phyloP scores from a whole-genome alignment of 306 rosid species.

The Cicer arietinum region DNA sequence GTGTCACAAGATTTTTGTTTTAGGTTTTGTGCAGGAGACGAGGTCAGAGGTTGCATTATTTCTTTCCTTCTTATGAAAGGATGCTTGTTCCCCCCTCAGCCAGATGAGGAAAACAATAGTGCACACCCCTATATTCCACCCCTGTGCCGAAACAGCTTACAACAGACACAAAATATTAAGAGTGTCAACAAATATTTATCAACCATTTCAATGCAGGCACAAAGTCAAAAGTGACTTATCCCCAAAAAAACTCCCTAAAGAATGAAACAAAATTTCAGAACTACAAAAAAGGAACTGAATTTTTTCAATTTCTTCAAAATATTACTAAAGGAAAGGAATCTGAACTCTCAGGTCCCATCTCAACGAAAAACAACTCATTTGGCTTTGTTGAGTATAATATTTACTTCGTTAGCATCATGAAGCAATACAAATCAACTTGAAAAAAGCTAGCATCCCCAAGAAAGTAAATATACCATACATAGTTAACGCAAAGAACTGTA shows the following conservation, averaged over 20 bases:
- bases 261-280: slow-evolving; percentile 6
- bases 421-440: background rate
- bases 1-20: background rate
- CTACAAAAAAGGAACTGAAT: background rate
- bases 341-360: background rate
- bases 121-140: slow-evolving; percentile 10
- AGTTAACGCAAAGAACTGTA: slow-evolving; percentile 16
- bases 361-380: background rate
- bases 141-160: slow-evolving; percentile 9
- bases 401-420: background rate
- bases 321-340: slow-evolving; percentile 2
- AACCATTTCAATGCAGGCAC: slow-evolving; percentile 21
- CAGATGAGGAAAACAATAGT: background rate
- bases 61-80: slow-evolving; percentile 4
- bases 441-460: background rate
- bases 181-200: slow-evolving; percentile 12
- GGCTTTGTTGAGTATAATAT: background rate
- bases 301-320: slow-evolving; percentile 22
- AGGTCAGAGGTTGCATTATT: background rate
- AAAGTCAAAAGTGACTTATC: slow-evolving; percentile 6
- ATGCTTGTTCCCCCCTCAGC: background rate
- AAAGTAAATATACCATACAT: background rate
- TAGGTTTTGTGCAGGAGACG: background rate
- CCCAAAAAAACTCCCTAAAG: background rate
- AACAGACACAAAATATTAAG: background rate